Percentiles rank a stretch among this genome's conserved stretches.
These are phyloP conservation scores for Kodamaea sagamina DNA, from an alignment of 805 yeast genomes.

Conservation along the genomic window DNA sequence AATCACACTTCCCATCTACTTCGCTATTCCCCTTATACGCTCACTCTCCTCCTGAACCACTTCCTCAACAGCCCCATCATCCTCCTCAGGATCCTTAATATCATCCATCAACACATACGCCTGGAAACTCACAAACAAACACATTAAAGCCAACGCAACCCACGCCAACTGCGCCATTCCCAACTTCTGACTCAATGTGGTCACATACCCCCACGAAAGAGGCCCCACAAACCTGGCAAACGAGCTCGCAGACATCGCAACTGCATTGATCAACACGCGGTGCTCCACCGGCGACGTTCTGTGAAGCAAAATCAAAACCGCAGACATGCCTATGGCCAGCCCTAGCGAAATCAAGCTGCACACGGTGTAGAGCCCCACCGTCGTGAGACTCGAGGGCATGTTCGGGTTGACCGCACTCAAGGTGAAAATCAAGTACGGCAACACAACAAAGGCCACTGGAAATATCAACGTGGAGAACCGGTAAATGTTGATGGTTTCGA, in stretches of 20 bases:
- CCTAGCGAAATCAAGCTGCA: constrained; percentile 34
- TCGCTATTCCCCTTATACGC: too few species aligned
- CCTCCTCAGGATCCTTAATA: constrained; percentile 23
- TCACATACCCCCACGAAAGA: constrained; percentile 51
- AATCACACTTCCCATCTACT: too few species aligned
- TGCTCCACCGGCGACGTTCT: constrained; percentile 54
- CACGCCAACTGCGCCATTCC: constrained; percentile 33
- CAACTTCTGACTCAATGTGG: constrained; percentile 29
- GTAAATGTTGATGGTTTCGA: constrained; percentile 48
- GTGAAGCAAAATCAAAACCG: constrained; percentile 53
- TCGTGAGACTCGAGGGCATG: constrained; percentile 24
- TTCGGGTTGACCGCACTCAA: constrained; percentile 33
- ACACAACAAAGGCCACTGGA: constrained; percentile 47
- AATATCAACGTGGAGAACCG: constrained; percentile 41
- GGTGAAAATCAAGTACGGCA: constrained; percentile 52
- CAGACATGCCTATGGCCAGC: constrained; percentile 53
- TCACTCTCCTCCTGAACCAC: background rate
- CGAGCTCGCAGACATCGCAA: constrained; percentile 54
- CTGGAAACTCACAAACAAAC: constrained; percentile 17
- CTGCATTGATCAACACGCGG: constrained; percentile 61
- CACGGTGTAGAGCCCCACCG: constrained; percentile 28
- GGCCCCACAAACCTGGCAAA: constrained; percentile 62
- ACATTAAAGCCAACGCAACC: constrained; percentile 29
- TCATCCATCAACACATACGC: constrained; percentile 15
- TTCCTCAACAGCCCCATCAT: constrained; percentile 19